Conservation (phyloP, 805 yeast species). For the Nakazawaea holstii region DNA sequence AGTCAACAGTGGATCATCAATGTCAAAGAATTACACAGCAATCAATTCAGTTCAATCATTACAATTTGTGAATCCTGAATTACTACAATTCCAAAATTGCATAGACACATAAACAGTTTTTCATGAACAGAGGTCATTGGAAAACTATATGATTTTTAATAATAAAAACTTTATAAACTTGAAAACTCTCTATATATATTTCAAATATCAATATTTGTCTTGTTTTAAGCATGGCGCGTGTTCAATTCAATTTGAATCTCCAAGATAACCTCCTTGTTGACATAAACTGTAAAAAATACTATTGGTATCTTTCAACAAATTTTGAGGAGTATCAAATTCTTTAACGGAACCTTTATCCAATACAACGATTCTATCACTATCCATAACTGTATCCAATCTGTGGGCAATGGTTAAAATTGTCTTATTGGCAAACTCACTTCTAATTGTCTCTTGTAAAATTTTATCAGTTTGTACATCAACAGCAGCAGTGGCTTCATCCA, state of each 20-base stretch:
- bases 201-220: no score
- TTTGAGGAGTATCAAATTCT: conserved; percentile 70
- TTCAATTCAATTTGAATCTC: not conserved
- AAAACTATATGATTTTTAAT: no score
- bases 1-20: no score
- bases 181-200: no score
- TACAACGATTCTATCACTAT: conserved; percentile 72
- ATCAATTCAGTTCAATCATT: no score
- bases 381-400: conserved; percentile 76
- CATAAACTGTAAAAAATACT: conserved; percentile 79
- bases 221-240: no score
- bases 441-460: conserved; percentile 71
- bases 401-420: conserved; percentile 85
- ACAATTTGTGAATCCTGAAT: no score
- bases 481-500: conserved; percentile 88
- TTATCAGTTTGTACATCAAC: conserved; percentile 83
- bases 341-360: conserved; percentile 70
- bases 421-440: conserved; percentile 67
- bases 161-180: no score
- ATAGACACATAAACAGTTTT: no score
- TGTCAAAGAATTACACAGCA: no score
- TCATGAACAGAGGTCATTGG: no score
- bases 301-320: conserved; percentile 56
- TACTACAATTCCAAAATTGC: no score
- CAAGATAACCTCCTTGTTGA: conserved; percentile 62